Percentiles rank a stretch among this genome's conserved stretches.
These are phyloP conservation scores for Senna siamea DNA, from an alignment of 306 rosid species.

Conservation along the genomic window DNA sequence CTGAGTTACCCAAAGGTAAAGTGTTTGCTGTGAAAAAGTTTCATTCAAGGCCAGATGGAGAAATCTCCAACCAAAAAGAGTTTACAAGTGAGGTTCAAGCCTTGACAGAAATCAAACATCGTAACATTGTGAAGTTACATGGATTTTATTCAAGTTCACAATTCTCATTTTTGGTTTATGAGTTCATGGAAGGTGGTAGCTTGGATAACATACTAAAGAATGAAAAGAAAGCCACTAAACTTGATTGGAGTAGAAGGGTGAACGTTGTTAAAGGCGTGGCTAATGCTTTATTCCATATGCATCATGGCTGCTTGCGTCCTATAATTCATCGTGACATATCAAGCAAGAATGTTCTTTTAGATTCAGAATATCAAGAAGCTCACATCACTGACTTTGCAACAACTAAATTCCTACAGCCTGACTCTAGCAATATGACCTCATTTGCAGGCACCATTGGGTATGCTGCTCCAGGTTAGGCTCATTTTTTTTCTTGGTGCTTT, in stretches of 20 bases:
- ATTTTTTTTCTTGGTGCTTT: not conserved
- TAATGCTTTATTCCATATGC: not conserved
- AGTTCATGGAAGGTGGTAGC: slow-evolving; percentile 22
- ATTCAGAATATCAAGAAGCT: not conserved
- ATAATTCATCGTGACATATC: not conserved
- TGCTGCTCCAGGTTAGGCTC: slow-evolving; percentile 21
- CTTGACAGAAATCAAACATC: slow-evolving; percentile 21
- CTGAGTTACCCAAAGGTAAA: slow-evolving; percentile 14
- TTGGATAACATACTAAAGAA: slow-evolving; percentile 11
- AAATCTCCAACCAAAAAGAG: not conserved
- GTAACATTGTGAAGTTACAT: slow-evolving; percentile 25
- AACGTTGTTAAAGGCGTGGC: slow-evolving; percentile 22
- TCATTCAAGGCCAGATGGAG: not conserved
- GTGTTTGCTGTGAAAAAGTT: slow-evolving; percentile 38
- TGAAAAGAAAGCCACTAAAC: not conserved
- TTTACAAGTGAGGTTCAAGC: slow-evolving; percentile 29
- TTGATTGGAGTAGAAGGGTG: slow-evolving; percentile 28
- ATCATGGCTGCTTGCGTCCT: not conserved
- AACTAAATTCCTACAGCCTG: not conserved
- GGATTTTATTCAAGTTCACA: slow-evolving; percentile 17
- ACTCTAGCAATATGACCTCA: slow-evolving; percentile 27
- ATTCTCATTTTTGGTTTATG: slow-evolving; percentile 27
- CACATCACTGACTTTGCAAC: slow-evolving; percentile 15
- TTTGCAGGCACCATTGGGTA: slow-evolving; percentile 26
- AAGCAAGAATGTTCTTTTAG: not conserved